Base-by-base conservation (phyloP, 2,329 filamentous ascomycete genomes). In the Trichothecium roseum region DNA sequence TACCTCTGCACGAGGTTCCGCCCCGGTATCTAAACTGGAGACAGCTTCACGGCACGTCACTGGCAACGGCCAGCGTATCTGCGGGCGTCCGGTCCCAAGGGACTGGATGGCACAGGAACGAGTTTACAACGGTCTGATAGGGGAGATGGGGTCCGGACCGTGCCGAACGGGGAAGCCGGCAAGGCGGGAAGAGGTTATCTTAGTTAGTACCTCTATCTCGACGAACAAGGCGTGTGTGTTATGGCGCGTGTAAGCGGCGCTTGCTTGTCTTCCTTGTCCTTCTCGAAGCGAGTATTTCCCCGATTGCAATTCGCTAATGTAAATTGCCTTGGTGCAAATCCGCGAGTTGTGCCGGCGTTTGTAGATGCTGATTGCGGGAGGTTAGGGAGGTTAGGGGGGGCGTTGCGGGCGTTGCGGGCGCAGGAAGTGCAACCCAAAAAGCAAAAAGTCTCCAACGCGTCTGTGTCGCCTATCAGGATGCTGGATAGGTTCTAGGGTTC, bases 1-100 rank as follows among this genome's bases (percentile, higher is more conserved):
- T 80, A 56, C 64, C 66, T 64, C 57, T 46, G 56, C 57, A 55
- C 56, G 45, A 43, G 39, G 42, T 29, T 31, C 18, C 35, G 35
- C 35, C 22, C 30, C 33, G 30, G 20, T 34, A 38, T 28, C 32
- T 30, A 28, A 28, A 35, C 33, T 22, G 37, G 37, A 28, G 17
- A 28, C n/a, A 31, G 49, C 49, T 47, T 37, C 43, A 36, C 43
- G 40, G 47, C 41, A 36, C 47, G 43, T 44, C 28, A 22, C 24
- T 16, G 13, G 18, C 20, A 18, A 31, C n/a, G n/a, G 16, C 18
- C 30, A 18, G 20, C 27, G 10, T 29, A 8, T 30, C 28, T n/a
- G n/a, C 22, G 27, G 8, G 20, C 42, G 42, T 41, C 42, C 42
- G 36, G 42, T 40, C 42, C 20, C 20, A 6, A 24, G 20, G 20